Conservation (phyloP, 169 alveolate genomes). For the Besnoitia besnoiti region DNA sequence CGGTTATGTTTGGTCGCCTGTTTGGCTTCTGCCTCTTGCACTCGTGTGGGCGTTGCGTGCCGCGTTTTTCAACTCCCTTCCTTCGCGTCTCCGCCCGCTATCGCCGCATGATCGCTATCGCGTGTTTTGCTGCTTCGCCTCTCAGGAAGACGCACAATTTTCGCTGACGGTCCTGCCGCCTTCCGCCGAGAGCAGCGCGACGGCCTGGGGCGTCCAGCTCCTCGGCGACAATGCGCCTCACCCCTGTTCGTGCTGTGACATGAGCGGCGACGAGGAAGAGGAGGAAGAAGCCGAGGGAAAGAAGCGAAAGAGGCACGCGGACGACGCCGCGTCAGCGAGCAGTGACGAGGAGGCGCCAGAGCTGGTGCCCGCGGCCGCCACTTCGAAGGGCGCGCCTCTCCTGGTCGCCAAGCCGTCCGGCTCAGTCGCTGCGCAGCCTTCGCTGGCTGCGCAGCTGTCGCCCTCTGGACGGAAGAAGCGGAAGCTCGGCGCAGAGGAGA, state of each 20-base stretch:
- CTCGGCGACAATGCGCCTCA: constrained; percentile 7
- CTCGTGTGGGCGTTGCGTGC: no score
- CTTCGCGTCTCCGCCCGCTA: background rate
- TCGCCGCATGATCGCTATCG: background rate
- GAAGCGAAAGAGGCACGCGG: constrained; percentile 5
- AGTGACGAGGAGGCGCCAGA: constrained; percentile 24
- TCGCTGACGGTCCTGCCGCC: background rate
- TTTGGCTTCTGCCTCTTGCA: no score
- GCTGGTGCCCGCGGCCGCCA: background rate
- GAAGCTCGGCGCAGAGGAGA: background rate
- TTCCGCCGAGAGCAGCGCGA: background rate
- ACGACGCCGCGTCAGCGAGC: background rate
- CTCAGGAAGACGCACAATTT: constrained; percentile 58
- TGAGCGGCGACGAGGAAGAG: background rate
- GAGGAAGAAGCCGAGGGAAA: constrained; percentile 27
- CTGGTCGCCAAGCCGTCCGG: background rate
- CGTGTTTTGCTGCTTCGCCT: background rate
- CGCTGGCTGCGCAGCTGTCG: constrained; percentile 1
- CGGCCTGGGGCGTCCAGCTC: constrained; percentile 36
- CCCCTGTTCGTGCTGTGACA: constrained; percentile 2
- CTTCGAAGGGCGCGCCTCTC: no score
- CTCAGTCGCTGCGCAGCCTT: background rate
- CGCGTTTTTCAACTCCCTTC: no score
- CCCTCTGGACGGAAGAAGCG: background rate
- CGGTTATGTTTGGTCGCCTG: background rate